Evolutionary conservation across 805 yeast species (phyloP), one percentile per base, ranked within the genome.

Genomic region (Barnettozyma botsteinii): DNA sequence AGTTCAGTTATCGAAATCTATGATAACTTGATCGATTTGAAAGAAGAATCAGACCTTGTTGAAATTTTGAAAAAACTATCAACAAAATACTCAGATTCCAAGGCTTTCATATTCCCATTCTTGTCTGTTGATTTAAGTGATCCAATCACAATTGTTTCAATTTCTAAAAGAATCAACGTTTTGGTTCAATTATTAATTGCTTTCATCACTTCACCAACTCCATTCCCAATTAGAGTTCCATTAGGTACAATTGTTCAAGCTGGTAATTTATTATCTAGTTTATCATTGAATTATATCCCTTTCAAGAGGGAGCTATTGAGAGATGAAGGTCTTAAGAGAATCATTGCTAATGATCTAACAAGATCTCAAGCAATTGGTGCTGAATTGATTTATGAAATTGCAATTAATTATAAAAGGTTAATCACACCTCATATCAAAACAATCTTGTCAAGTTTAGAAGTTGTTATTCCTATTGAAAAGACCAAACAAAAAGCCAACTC

Each of bases 51-150:
- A 18, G 81, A 78, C 13, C 53, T 74, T 17, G 43, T 54, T 26
- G 53, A 58, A 1, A 52, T 71, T 33, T 53, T 79, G 31, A 62
- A 67, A 10, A 50, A 51, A 20, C 56, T 80, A 32, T 73, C 76
- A 44, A 50, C 44, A 13, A 43, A 49, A 24, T 58, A 55, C 34
- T 28, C 34, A 8, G 38, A 41, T 25, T 36, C 43, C 5, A 51
- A 52, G 29, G 47, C 47, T 37, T 51, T 60, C 12, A 55, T 66
- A 11, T 73, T 81, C 50, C 65, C 74, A 0, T 62, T 72, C 23
- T 65, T 85, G 49, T 55, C 65, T 12, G 66, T 85, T 31, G 91
- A 85, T 57, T 62, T 81, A 47, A 73, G 76, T 48, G 66, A 68
- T 21, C 76, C 85, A 13, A 50, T 61, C 18, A 64, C 81, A 6